Evolutionary conservation across 2,329 filamentous ascomycete species (phyloP), one percentile per base, ranked within the genome.

Genomic region (Talaromyces rugulosus): DNA sequence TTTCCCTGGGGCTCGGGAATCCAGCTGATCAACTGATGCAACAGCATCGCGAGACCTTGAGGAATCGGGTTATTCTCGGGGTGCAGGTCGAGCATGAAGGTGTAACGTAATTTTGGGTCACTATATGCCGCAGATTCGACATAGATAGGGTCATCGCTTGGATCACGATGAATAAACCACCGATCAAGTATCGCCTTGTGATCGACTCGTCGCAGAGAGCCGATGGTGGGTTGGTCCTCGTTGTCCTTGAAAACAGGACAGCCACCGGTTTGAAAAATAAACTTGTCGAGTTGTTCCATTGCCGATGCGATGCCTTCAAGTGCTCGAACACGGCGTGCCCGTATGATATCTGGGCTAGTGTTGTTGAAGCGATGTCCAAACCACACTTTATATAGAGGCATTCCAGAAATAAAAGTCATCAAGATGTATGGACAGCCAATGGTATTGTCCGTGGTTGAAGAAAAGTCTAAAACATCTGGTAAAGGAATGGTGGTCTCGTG

Each of bases 381-480:
- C 71, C 71, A 74, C 54, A 70, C 63, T 12, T 50, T 27, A 28
- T 72, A 66, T 31, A 75, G 57, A 34, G 67, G 62, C 4, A 33
- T 58, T 14, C 69, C 71, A 8, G 60, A 36, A 28, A 73, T 66
- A 59, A 65, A 68, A 8, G 65, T 60, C 65, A 74, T 67, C 9
- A 71, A 47, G 42, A 73, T 73, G 58, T 66, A 74, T 27, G 71
- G 71, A 53, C 67, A 66, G 31, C 56, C 31, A 28, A 72, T 63
- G 40, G 30, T 27, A 40, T 71, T 73, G 11, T 30, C 70, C 40
- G 9, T 60, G 61, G 69, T 69, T 3, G 65, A 54, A 7, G 65
- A 66, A 61, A 71, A 75, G 30, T 68, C 68, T 11, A 69, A 64
- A 50, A 73, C 68, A 3, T 70, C 60, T n/a, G 74, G 71, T 3